Evolutionary conservation across 768 basidiomycete genomes (phyloP), one percentile per base, ranked within the genome.

Genomic region (Nidula microcarpa): DNA sequence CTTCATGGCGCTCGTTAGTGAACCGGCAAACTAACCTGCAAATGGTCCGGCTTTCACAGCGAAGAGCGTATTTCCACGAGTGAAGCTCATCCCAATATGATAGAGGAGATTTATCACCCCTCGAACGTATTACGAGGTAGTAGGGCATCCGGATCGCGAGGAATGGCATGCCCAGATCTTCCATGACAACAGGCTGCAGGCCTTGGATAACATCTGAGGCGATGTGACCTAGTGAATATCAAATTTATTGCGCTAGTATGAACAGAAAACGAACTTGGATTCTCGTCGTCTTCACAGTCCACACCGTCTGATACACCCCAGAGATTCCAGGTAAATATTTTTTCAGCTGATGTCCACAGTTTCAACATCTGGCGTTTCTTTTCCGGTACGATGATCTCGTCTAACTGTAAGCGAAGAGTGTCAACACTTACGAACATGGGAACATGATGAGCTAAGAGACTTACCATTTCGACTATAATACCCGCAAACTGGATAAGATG

Each of bases 121-220:
- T 90, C 86, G 33, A 88, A 66, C 2, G 56, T 47, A 57, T 88
- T 90, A 2, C 73, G 62, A 0, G 89, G 89, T 1, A 89, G 87
- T 0, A 90, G 65, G 0, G 86, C 87, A 62, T 91, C 89, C 0
- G 89, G 87, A 66, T 91, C 87, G 30, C 89, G 75, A 3, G 76
- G 72, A 13, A 71, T 1, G 87, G 78, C 36, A 75, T 58, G 3
- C 84, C 86, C 0, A 89, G 73, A 58, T 87, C 85, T 2, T 73
- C 62, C 36, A 67, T 60, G 46, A 63, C 57, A 7, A 65, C 64
- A 1, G 70, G 71, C 30, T 78, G 71, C 9, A 84, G 66, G 6
- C 86, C 86, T 55, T 84, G 83, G 47, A 89, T 81, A 4, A 69
- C 53, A 54, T 78, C 75, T 77, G 43, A 43, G 37, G 35, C 1